Base-by-base conservation (phyloP, 306 rosid genomes). In the Calophaca sinica region DNA sequence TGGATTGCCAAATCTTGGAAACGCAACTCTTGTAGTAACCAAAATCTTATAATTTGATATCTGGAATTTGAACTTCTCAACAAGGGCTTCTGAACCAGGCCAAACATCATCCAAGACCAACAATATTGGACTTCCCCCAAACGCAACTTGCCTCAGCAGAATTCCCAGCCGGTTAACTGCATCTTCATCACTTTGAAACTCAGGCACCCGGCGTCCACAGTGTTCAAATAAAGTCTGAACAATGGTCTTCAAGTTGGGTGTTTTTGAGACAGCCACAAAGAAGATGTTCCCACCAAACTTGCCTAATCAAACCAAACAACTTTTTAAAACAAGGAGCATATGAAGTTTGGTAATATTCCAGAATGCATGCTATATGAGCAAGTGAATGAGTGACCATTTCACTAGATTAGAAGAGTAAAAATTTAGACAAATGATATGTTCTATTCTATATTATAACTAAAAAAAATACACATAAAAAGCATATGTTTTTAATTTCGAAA, bases 61-160 rank as follows among this genome's bases (percentile, higher is more conserved):
- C 28, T 72, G 26, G 9, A 84, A 81, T 28, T 41, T 33, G 5
- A 89, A 79, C 15, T 72, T 82, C 5, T 84, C 86, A 61, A 83
- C 72, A 62, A 89, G 81, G 63, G 33, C 11, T 72, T 77, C 86
- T 49, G 93, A 77, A 11, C 72, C 85, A 7, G 52, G 69, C 91
- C 93, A 86, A 68, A 90, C 91, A 83, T 87, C 93, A 76, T 90
- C 96, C 42, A 90, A 62, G 55, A 90, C 87, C 84, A 88, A 51
- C 82, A 90, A 51, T 35, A 80, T 33, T 26, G 82, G 88, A 6
- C 44, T 54, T 28, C 20, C 33, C 7, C 64, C 71, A 29, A 48
- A 4, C 6, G 62, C 57, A 44, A 74, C 51, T 33, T 58, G 53
- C 61, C 61, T 71, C 58, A 85, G 55, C 75, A 84, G 68, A 31